Evolutionary conservation across 495 filamentous ascomycete genomes (phyloP), one percentile per base, ranked within the genome.

Genomic region (Baudoinia panamericana): DNA sequence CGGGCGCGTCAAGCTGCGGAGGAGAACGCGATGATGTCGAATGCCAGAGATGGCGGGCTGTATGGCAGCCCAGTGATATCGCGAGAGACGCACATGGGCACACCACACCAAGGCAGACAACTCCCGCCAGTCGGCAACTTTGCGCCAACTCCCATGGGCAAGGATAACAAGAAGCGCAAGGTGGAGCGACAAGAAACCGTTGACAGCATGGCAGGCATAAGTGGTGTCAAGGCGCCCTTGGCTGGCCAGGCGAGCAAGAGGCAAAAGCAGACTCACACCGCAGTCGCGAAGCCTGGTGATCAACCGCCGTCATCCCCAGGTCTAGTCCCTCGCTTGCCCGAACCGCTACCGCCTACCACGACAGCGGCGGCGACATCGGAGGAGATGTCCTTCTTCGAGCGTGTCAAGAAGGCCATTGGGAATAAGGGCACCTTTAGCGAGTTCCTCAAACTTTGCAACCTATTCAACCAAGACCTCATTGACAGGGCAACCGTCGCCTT

Each of bases 51-150:
- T 3, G 21, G 9, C 23, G 39, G 39, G 1, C 45, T 53, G 7
- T 75, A 71, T 45, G 41, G 38, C 17, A 51, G 59, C 36, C 55
- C 56, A 20, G 39, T 46, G 22, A 45, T 48, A 26, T 53, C 51
- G 11, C 56, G 61, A 24, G 51, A 62, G 9, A 46, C 63, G 39
- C 63, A 69, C 30, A 47, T 55, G 28, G 59, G 63, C 32, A 63
- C 61, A 10, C 59, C 59, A 20, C 52, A 50, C 21, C 52, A 55
- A 4, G 54, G 57, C 33, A 43, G 51, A 23, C 65, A 25, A 64
- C 64, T 52, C 71, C 92, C 92, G 24, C 88, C 87, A 22, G 75
- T 99, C 25, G 92, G 92, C 30, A 90, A 93, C 46, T 99, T 99
- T 57, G 75, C 82, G 10, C 81, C 82, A 4, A 82, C 83, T 8